A percentile compares a stretch with the other conserved stretches of the same genome.
Conservation (phyloP, 1,284 basidiomycete genomes). For the Rhodotorula sp. region DNA sequence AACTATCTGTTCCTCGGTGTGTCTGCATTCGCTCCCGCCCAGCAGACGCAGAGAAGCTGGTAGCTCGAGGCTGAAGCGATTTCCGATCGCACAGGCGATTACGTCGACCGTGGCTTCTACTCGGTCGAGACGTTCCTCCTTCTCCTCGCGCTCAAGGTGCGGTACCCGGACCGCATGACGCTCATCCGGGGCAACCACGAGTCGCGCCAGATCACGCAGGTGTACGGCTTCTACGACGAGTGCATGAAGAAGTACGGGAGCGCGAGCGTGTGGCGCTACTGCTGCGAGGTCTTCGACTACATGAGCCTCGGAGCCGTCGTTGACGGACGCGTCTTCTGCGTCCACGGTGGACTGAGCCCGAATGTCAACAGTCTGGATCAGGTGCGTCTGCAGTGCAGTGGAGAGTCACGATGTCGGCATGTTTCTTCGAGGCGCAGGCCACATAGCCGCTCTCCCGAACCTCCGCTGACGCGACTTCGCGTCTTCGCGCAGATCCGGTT, state of each 20-base stretch:
- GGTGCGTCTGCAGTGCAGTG: conserved; percentile 56
- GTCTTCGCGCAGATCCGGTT: conserved; percentile 72
- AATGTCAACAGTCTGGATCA: conserved; percentile 81
- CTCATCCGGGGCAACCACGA: conserved; percentile 98
- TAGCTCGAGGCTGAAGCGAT: too few species aligned
- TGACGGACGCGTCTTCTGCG: conserved; percentile 88
- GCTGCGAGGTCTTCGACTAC: conserved; percentile 98
- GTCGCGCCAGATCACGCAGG: conserved; percentile 97
- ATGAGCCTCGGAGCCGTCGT: conserved; percentile 91
- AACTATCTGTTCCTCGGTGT: conserved; percentile 98
- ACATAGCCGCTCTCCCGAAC: too few species aligned
- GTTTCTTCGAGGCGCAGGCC: neutral
- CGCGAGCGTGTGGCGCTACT: conserved; percentile 96
- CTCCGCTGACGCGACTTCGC: neutral
- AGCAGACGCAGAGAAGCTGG: too few species aligned
- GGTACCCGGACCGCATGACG: conserved; percentile 96
- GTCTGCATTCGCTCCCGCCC: conserved; percentile 41
- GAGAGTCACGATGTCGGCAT: too few species aligned
- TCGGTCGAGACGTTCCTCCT: conserved; percentile 96
- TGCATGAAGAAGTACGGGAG: conserved; percentile 95
- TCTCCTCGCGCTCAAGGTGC: conserved; percentile 91
- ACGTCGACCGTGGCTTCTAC: conserved; percentile 96
- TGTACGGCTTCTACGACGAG: conserved; percentile 99
- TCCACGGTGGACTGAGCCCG: conserved; percentile 90
- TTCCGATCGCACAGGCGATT: conserved; percentile 64